Conservation (phyloP, 2,329 filamentous ascomycete species). For the Aspergillus ochraceus region DNA sequence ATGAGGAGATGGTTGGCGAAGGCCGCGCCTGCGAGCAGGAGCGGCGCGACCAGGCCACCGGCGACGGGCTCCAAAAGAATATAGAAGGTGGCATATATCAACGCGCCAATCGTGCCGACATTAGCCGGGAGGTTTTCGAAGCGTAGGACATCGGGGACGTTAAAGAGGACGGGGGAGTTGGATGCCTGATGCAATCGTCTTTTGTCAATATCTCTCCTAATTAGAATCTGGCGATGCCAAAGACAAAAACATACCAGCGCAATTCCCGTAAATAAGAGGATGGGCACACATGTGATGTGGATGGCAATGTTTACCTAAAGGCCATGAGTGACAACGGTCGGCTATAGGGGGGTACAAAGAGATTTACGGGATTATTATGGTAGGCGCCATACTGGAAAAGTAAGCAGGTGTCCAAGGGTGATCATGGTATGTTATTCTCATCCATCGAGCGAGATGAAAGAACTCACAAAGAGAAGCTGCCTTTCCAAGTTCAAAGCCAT, state of each 20-base stretch:
- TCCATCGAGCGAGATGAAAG: conserved; percentile 13
- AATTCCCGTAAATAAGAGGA: conserved; percentile 60
- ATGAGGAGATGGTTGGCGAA: conserved; percentile 72
- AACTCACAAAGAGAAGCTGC: conserved; percentile 64
- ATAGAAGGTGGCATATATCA: conserved; percentile 76
- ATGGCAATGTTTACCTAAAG: conserved; percentile 63
- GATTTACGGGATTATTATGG: conserved; percentile 61
- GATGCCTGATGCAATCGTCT: conserved; percentile 47
- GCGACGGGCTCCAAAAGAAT: conserved; percentile 92
- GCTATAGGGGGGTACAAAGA: conserved; percentile 10
- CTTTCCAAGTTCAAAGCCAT: conserved; percentile 63
- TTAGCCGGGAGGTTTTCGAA: conserved; percentile 61
- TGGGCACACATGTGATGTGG: conserved; percentile 64
- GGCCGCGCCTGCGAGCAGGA: conserved; percentile 75
- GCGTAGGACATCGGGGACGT: conserved; percentile 54
- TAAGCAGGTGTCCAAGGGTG: conserved; percentile 20
- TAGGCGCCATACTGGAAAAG: conserved; percentile 62
- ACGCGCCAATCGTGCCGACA: conserved; percentile 56
- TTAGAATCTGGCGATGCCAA: not conserved
- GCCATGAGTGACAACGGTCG: conserved; percentile 19
- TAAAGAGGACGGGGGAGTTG: conserved; percentile 54
- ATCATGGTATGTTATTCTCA: not conserved
- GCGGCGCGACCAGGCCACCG: conserved; percentile 71
- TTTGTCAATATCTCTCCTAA: not conserved
- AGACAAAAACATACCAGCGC: conserved; percentile 51